phyloP scores from a whole-genome alignment of 768 basidiomycete genomes.

The Trametes gibbosa region DNA sequence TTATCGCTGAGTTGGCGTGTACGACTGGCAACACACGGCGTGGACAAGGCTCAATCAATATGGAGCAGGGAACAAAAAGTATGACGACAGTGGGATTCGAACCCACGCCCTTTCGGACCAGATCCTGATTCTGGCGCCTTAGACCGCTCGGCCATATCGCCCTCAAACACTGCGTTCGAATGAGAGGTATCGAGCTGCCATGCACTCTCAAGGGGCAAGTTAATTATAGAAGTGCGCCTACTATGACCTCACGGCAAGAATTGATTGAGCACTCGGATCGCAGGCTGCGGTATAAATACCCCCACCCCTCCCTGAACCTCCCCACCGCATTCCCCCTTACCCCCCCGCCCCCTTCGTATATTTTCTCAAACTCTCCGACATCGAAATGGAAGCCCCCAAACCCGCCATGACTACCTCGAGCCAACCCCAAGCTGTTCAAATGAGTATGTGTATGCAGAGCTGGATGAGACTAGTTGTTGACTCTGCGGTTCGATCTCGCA shows the following conservation, averaged over 20 bases:
- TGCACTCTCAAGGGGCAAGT: background rate
- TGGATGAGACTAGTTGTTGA: background rate
- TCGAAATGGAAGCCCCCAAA: constrained; percentile 33
- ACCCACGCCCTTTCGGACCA: constrained; percentile 50
- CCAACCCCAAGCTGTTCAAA: constrained; percentile 61
- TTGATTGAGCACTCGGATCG: background rate
- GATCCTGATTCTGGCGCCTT: constrained; percentile 29
- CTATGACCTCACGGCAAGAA: constrained; percentile 15
- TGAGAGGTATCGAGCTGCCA: too few relatives aligned
- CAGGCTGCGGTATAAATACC: constrained; percentile 18
- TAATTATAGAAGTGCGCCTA: constrained; percentile 11
- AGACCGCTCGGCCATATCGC: constrained; percentile 23
- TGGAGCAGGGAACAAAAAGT: background rate
- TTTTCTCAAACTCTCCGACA: background rate
- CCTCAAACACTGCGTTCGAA: background rate
- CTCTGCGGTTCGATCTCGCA: constrained; percentile 17
- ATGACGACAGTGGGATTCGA: constrained; percentile 44
- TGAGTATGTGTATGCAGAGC: constrained; percentile 48
- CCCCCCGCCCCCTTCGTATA: background rate
- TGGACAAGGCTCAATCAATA: too few relatives aligned
- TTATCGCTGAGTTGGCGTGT: too few relatives aligned
- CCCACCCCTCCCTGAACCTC: background rate
- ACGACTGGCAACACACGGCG: too few relatives aligned
- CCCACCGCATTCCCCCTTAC: background rate
- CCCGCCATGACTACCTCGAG: constrained; percentile 35